Conservation (phyloP, 208 protist genomes). For the Trichomonas tenax region DNA sequence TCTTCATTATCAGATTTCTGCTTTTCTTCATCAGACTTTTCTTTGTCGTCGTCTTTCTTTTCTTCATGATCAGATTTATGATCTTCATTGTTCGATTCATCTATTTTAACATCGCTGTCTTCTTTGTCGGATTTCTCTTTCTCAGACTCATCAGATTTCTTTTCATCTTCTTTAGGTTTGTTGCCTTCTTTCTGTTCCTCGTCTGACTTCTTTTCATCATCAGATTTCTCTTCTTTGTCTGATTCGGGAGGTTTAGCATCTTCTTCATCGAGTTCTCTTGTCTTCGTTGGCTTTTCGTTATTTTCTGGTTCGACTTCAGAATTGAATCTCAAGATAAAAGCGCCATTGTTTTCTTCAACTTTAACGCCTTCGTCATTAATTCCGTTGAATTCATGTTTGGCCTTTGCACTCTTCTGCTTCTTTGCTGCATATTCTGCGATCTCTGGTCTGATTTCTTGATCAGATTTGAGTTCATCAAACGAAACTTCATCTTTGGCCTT, state of each 20-base stretch:
- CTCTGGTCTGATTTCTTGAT: neutral
- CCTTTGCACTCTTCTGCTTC: neutral
- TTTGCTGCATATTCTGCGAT: neutral
- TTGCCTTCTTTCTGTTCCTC: neutral
- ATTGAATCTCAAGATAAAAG: neutral
- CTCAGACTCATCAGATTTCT: neutral
- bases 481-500: neutral
- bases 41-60: neutral
- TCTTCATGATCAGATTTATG: neutral
- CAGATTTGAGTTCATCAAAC: neutral
- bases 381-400: neutral
- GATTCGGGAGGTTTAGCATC: neutral
- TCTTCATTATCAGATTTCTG: neutral
- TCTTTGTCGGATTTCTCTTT: neutral
- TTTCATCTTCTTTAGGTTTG: neutral
- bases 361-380: neutral
- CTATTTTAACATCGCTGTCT: neutral
- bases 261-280: neutral
- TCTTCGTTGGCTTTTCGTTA: neutral
- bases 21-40: neutral
- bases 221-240: neutral
- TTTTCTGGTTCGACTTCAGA: neutral
- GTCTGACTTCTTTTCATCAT: neutral
- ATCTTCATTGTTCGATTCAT: neutral
- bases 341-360: neutral